phyloP scores from a whole-genome alignment of 257 asterid species.

The Eucommia ulmoides region DNA sequence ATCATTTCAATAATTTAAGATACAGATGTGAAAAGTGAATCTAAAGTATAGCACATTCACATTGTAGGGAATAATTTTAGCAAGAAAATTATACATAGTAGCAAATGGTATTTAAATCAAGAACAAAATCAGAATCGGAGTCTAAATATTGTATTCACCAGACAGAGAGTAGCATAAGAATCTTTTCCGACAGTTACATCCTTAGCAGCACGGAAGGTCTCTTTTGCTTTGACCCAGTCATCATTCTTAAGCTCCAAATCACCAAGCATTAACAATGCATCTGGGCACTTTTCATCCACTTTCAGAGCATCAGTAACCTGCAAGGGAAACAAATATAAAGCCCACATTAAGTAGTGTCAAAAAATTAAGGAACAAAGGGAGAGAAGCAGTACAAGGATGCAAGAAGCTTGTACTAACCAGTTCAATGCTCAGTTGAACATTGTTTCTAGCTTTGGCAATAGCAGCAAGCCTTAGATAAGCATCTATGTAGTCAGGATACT shows the following conservation, averaged over 20 bases:
- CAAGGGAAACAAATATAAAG: conserved; percentile 18
- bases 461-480: conserved; percentile 96
- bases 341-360: too few species aligned
- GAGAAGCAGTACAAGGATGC: too few species aligned
- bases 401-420: conserved; percentile 63
- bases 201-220: conserved; percentile 79
- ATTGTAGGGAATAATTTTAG: too few species aligned
- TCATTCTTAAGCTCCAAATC: conserved; percentile 98
- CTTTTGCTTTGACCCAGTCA: conserved; percentile 99
- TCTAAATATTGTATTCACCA: too few species aligned
- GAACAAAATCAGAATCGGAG: too few species aligned
- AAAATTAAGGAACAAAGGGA: too few species aligned
- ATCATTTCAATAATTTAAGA: not conserved
- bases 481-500: conserved; percentile 88
- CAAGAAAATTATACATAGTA: too few species aligned
- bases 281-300: conserved; percentile 80
- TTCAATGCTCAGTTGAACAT: conserved; percentile 74
- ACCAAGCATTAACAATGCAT: conserved; percentile 95
- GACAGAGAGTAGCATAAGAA: conserved; percentile 89
- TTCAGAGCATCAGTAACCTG: conserved; percentile 82
- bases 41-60: too few species aligned
- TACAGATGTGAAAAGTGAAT: not conserved
- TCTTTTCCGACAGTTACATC: conserved; percentile 71
- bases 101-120: too few species aligned
- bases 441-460: conserved; percentile 80